Conservation (phyloP, 495 filamentous ascomycete species). For the Aeminium ludgeri region DNA sequence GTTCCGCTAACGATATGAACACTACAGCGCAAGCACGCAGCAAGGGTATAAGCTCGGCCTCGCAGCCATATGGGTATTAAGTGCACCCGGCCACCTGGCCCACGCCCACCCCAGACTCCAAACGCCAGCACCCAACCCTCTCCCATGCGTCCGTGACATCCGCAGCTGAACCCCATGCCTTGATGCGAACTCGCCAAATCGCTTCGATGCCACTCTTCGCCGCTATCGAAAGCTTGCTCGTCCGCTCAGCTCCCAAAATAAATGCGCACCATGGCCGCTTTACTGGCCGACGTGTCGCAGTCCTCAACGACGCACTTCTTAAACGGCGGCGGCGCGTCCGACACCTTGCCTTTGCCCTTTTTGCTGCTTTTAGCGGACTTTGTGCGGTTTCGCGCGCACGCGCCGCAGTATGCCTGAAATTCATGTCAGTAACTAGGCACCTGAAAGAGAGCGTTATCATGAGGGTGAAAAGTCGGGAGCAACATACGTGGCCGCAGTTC, state of each 20-base stretch:
- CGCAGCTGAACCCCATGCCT: too few relatives aligned
- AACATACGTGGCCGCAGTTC: slow-evolving; percentile 59
- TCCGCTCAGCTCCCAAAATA: slow-evolving; percentile 13
- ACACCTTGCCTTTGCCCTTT: slow-evolving; percentile 18
- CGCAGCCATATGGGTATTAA: too few relatives aligned
- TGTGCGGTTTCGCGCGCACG: slow-evolving; percentile 39
- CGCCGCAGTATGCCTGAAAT: slow-evolving; percentile 54
- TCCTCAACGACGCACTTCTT: slow-evolving; percentile 24
- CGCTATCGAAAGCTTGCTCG: too few relatives aligned
- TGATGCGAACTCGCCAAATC: too few relatives aligned
- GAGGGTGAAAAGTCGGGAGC: neutral
- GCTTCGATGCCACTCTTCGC: too few relatives aligned
- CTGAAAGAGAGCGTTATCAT: neutral
- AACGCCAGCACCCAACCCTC: too few relatives aligned
- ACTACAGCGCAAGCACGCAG: too few relatives aligned
- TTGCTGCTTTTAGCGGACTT: slow-evolving; percentile 4
- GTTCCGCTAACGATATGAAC: too few relatives aligned
- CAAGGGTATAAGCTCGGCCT: too few relatives aligned
- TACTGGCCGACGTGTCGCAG: slow-evolving; percentile 16
- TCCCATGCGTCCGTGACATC: too few relatives aligned
- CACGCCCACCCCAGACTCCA: too few relatives aligned
- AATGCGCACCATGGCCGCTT: slow-evolving; percentile 23
- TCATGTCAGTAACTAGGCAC: neutral
- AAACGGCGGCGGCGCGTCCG: slow-evolving; percentile 16
- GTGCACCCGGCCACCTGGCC: too few relatives aligned